Evolutionary conservation across 2,329 filamentous ascomycete genomes (phyloP), one percentile per base, ranked within the genome.

Genomic region (Arthrobotrys sinensis): DNA sequence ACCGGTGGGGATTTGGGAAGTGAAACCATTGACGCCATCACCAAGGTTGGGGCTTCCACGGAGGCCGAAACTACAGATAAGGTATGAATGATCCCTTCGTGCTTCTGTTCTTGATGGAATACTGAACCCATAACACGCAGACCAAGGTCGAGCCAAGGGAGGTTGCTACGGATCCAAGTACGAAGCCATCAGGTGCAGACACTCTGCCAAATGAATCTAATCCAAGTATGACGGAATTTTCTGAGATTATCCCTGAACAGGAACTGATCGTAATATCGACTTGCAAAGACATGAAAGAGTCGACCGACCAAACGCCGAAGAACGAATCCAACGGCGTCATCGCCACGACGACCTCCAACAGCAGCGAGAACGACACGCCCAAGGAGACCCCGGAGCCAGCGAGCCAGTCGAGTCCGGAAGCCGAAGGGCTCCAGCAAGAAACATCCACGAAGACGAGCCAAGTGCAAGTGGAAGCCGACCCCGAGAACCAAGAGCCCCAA

Each of bases 211-310:
- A 57, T 69, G 57, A 70, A 70, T 52, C 72, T 57, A 70, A 71
- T 71, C 65, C 64, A 78, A 78, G 75, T 78, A 78, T 72, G 75
- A 78, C 52, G 46, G 67, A 67, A 68, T 68, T 63, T 72, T 78
- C 75, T 78, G 75, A 78, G 75, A 78, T 60, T 57, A 70, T 67
- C 65, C 45, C 21, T 32, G 36, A 36, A 46, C 75, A 78, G 75
- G 75, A 64, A 68, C 75, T 78, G 67, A 78, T 77, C 53, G 60
- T 76, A 62, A 60, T 45, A 67, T 38, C 72, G 72, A 70, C 65
- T 70, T 70, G 34, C 64, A 69, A 76, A 76, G 71, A 68, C 43
- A 68, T 55, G 64, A 71, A 65, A 70, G 60, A 70, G 73, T 60
- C 55, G 72, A 70, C 32, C 72, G 55, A 69, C 55, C 55, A 55